A percentile compares a stretch with the other conserved stretches of the same genome.
These are phyloP conservation scores for Daldinia childiae DNA, from an alignment of 495 filamentous ascomycete species.

Conservation along the genomic window DNA sequence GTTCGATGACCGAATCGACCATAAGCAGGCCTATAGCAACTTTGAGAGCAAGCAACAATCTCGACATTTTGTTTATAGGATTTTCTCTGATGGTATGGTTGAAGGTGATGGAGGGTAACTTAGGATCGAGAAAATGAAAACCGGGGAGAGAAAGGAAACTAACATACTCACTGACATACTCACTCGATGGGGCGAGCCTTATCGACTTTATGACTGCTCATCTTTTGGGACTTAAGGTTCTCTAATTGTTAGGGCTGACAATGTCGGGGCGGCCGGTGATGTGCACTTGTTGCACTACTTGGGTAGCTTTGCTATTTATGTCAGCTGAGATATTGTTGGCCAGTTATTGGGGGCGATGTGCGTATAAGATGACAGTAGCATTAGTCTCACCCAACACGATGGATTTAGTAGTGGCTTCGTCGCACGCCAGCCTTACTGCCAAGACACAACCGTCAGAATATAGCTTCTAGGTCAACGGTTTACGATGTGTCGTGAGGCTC, in stretches of 20 bases:
- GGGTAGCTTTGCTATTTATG: slow-evolving; percentile 25
- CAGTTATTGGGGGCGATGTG: slow-evolving; percentile 12
- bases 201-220: slow-evolving; percentile 26
- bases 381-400: slow-evolving; percentile 28
- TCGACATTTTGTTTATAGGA: slow-evolving; percentile 24
- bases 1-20: slow-evolving; percentile 56
- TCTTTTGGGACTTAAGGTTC: slow-evolving; percentile 16
- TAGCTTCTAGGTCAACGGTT: slow-evolving; percentile 1
- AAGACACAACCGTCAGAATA: slow-evolving; percentile 1
- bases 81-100: not conserved
- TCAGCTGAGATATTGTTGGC: slow-evolving; percentile 29
- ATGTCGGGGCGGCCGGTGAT: slow-evolving; percentile 16
- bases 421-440: slow-evolving; percentile 17
- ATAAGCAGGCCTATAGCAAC: slow-evolving; percentile 50
- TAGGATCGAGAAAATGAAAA: not conserved
- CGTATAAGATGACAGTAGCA: slow-evolving; percentile 17
- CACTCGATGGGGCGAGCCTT: slow-evolving; percentile 8
- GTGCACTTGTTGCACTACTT: slow-evolving; percentile 1
- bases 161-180: not conserved
- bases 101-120: slow-evolving; percentile 4
- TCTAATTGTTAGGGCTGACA: slow-evolving; percentile 26
- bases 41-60: slow-evolving; percentile 34
- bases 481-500: slow-evolving; percentile 8
- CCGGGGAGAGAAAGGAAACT: not conserved
- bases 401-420: slow-evolving; percentile 13